Percentiles rank a stretch among this genome's conserved stretches.
These are phyloP conservation scores for Aspergillus mulundensis DNA, from an alignment of 495 filamentous ascomycete species.

Conservation along the genomic window DNA sequence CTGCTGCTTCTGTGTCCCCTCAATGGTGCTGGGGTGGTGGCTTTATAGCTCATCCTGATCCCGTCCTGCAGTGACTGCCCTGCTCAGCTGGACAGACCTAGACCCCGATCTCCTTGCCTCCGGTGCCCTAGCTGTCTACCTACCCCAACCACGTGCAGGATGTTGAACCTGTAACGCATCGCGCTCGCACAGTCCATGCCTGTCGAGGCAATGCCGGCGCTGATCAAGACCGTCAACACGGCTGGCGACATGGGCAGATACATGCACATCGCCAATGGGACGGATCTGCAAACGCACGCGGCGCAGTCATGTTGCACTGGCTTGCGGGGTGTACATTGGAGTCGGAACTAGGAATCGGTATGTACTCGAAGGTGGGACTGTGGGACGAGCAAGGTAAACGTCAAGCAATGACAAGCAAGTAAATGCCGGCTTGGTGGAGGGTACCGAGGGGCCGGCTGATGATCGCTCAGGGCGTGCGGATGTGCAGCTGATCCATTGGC, in stretches of 20 bases:
- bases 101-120: background rate
- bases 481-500: background rate
- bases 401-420: background rate
- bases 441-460: background rate
- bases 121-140: background rate
- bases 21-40: background rate
- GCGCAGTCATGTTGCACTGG: background rate
- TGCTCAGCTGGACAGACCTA: background rate
- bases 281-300: conserved; percentile 1
- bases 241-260: conserved; percentile 1
- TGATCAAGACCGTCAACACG: conserved; percentile 1
- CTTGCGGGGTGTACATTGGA: background rate
- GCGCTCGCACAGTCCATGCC: background rate
- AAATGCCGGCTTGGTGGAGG: background rate
- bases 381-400: background rate
- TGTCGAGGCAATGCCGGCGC: background rate
- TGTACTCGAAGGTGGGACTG: background rate
- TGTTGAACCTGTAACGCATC: conserved; percentile 1
- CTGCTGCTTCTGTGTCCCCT: background rate
- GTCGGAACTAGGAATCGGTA: background rate
- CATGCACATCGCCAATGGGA: background rate
- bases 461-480: background rate
- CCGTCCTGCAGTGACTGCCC: background rate
- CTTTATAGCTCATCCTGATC: background rate
- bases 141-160: conserved; percentile 8